Base-by-base conservation (phyloP, 169 alveolate genomes). In the Plasmodium gonderi region DNA sequence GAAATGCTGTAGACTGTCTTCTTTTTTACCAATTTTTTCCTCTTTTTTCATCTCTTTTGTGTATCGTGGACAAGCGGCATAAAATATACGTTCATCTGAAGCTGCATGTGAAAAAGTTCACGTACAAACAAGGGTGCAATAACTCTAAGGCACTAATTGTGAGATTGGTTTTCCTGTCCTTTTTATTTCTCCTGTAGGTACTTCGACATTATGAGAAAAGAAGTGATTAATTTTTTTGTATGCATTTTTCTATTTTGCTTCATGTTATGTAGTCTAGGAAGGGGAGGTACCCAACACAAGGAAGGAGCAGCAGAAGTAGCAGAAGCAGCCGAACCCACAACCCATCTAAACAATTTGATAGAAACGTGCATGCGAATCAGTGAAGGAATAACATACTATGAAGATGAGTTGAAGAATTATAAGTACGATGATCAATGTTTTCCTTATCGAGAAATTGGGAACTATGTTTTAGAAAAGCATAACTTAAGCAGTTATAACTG, bases 371-470 rank as follows among this genome's bases (percentile, higher is more conserved):
- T 82, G 76, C 8, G 23, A 29, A 79, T 82, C 23, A 69, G 47
- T 31, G 54, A 69, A 5, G 91, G 65, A 6, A 17, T 82, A 82
- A 68, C 40, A 23, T 82, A 68, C 49, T 82, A 82, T 51, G 82
- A 82, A 68, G 91, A 82, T 11, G 38, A 68, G 60, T 5, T 82
- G 76, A 47, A 82, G 60, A 68, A 82, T 20, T 82, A 82, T 3
- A 31, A 42, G 14, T 82, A 82, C 33, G 81, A 82, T 20, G 42
- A 33, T 14, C 33, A 68, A 11, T 82, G 91, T 26, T 69, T 74
- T 14, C 31, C 45, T 4, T 82, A 82, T 82, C 74, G 60, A 20
- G 29, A 82, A 33, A 68, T 82, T 31, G 91, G 91, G 11, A 82
- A 82, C 20, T n/a, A n/a, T 11, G 81, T 69, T 45, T 69, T 82